Base-by-base conservation (phyloP, 352 stramenopile species). In the Paralagenidium karlingii region DNA sequence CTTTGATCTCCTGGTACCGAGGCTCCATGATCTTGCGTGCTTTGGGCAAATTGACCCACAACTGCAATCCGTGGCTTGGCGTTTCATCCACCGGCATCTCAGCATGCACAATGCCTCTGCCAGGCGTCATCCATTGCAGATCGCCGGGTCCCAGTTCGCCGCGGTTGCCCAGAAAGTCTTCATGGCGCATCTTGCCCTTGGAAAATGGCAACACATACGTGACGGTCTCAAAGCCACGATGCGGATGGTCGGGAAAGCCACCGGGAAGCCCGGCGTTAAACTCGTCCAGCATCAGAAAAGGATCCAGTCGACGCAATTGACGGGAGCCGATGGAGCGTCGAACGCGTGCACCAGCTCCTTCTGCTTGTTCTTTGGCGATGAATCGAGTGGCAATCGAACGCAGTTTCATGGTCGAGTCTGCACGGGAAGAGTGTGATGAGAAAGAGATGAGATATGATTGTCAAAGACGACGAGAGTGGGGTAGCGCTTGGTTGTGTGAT, bases 171-270 rank as follows among this genome's bases (percentile, higher is more conserved):
- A 56, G 40, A 31, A 64, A 85, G 63, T 96, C 84, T 32, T 81
- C 55, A 58, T 96, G 84, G 2, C 60, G 46, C 51, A 94, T 76
- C 9, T 68, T 65, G 28, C 84, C 82, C 34, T 71, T 52, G 13
- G 43, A 59, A 1, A 30, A 44, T 8, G 53, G 58, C 16, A 94
- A 50, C 49, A 83, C 55, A 46, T 91, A 92, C 9, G 82, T 93
- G 2, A 96, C 55, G 9, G 78, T 94, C 24, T 89, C 58, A 47
- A 95, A 95, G 16, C 84, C 84, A 31, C 76, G 57, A 59, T 96
- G 82, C 18, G 80, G 76, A 64, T 96, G 82, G 16, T 77, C 53
- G 4, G 77, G 70, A 65, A 91, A 92, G 18, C 77, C 77, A 39
- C 81, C 71, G 3, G 76, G 47, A 2, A 58, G 40, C 20, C 34